These are phyloP conservation scores for Thozetella sp. DNA, from an alignment of 495 filamentous ascomycete genomes.

Conservation along the genomic window DNA sequence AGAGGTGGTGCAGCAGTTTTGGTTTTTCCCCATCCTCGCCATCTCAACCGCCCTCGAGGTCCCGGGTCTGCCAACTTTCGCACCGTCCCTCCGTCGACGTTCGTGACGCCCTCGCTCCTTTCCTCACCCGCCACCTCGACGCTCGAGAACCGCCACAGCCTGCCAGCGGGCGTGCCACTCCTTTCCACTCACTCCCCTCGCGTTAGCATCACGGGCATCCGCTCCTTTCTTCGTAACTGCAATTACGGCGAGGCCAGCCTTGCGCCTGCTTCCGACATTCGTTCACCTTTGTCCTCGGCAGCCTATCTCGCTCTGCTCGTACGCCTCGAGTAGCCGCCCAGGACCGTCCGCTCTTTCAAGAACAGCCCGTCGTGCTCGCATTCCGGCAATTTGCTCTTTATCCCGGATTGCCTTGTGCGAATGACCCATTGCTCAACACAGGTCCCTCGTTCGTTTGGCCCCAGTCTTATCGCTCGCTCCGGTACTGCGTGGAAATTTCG, in stretches of 20 bases:
- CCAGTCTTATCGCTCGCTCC: not conserved
- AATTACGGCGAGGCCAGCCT: not conserved
- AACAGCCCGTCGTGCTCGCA: not conserved
- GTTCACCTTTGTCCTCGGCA: not conserved
- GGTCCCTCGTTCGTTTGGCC: slow-evolving; percentile 13
- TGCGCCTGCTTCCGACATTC: not conserved
- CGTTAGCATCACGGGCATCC: not conserved
- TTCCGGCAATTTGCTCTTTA: not conserved
- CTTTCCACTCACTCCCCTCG: slow-evolving; percentile 19
- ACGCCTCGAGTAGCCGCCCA: too few species aligned
- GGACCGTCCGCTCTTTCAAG: not conserved
- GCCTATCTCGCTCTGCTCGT: not conserved
- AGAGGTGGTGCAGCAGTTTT: slow-evolving; percentile 12
- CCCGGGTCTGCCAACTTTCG: slow-evolving; percentile 23
- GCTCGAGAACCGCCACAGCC: slow-evolving; percentile 32
- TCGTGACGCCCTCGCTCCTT: slow-evolving; percentile 35
- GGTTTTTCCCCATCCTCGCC: slow-evolving; percentile 13
- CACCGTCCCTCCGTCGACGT: slow-evolving; percentile 30
- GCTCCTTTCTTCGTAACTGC: not conserved
- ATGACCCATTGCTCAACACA: not conserved
- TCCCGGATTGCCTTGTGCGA: not conserved
- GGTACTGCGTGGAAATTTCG: not conserved
- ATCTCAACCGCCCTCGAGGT: slow-evolving; percentile 7
- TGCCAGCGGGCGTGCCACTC: slow-evolving; percentile 52
- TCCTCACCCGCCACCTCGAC: slow-evolving; percentile 23